These are phyloP conservation scores for Leccinum subtestaceum DNA, from an alignment of 768 basidiomycete species.

Conservation along the genomic window DNA sequence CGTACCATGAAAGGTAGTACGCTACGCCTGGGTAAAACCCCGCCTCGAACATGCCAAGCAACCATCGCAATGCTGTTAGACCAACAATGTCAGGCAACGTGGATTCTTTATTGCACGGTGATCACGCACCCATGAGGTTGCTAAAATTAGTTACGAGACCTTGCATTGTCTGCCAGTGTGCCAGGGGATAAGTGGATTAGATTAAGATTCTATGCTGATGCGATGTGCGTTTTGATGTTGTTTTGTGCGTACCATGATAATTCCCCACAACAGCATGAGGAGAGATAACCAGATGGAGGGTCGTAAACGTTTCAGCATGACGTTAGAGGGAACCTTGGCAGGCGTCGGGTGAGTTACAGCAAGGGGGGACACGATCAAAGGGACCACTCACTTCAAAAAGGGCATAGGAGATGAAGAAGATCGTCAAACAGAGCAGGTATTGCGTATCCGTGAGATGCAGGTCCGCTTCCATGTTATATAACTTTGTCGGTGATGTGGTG, in stretches of 20 bases:
- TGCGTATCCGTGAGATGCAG: constrained; percentile 63
- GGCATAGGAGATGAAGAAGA: constrained; percentile 63
- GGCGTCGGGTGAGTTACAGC: neutral
- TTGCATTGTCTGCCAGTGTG: constrained; percentile 57
- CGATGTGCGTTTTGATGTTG: neutral
- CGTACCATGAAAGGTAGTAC: constrained; percentile 76
- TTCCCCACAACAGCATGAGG: constrained; percentile 72
- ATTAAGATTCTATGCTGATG: neutral
- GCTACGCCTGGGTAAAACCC: constrained; percentile 46
- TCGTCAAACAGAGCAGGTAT: constrained; percentile 60
- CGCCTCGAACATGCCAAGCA: constrained; percentile 73
- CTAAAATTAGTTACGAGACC: constrained; percentile 65
- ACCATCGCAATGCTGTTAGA: constrained; percentile 59
- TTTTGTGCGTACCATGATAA: constrained; percentile 57
- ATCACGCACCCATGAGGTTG: constrained; percentile 58
- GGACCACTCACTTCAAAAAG: constrained; percentile 55
- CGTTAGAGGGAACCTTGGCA: constrained; percentile 60
- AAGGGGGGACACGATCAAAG: neutral
- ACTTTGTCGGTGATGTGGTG: constrained; percentile 33
- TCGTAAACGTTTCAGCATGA: constrained; percentile 68
- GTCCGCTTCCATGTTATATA: constrained; percentile 59
- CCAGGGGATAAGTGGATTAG: constrained; percentile 6
- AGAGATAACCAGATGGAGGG: constrained; percentile 76
- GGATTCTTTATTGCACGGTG: neutral
- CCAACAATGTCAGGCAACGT: neutral